Percentiles rank a stretch among this genome's conserved stretches.
Conservation (phyloP, 345 rosid species). For the Melastoma malabathricum region DNA sequence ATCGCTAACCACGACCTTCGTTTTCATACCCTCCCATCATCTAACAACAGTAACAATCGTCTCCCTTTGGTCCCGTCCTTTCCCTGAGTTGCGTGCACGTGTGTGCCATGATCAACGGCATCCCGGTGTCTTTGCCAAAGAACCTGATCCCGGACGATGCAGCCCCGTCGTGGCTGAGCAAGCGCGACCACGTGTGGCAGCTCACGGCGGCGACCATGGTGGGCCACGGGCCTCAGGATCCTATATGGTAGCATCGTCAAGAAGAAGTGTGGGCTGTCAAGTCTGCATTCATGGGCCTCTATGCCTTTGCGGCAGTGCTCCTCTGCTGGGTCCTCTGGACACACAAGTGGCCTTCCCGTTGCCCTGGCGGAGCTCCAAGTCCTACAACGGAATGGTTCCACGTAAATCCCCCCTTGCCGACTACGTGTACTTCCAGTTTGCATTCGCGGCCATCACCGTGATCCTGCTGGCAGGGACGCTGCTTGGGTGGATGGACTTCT, state of each 20-base stretch:
- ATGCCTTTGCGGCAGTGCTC: constrained; percentile 39
- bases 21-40: background rate
- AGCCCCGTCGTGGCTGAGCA: constrained; percentile 32
- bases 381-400: rapidly evolving
- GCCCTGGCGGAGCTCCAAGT: too few species aligned
- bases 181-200: constrained; percentile 50
- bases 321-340: constrained; percentile 52
- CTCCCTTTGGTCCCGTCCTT: too few species aligned
- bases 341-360: constrained; percentile 43
- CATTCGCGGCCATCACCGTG: constrained; percentile 54
- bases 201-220: constrained; percentile 41
- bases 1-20: too few species aligned
- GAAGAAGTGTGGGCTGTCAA: constrained; percentile 65
- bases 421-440: constrained; percentile 37
- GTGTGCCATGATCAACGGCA: constrained; percentile 4
- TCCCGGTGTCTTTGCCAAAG: constrained; percentile 6
- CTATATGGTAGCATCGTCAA: constrained; percentile 57
- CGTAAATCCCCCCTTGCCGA: constrained; percentile 24
- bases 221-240: constrained; percentile 42
- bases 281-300: constrained; percentile 56
- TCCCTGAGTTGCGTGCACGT: background rate
- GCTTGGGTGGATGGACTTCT: constrained; percentile 58
- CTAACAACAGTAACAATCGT: background rate
- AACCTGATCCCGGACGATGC: constrained; percentile 11
- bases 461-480: constrained; percentile 39